phyloP scores from a whole-genome alignment of 83 land plant species.

The Diphasiastrum complanatum region DNA sequence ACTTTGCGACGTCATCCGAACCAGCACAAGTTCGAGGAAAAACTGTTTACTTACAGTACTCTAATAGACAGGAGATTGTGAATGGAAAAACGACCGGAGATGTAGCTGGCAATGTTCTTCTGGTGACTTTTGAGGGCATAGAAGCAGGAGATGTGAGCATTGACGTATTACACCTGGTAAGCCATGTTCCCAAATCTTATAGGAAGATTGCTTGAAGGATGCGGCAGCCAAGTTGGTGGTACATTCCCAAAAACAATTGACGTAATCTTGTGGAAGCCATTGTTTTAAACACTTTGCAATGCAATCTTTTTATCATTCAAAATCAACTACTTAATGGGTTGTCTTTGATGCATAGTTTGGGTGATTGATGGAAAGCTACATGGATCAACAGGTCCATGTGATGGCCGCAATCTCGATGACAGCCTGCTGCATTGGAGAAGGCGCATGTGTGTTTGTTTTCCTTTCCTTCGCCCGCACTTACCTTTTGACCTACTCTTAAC shows the following conservation, averaged over 20 bases:
- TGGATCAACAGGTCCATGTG: conserved; percentile 78
- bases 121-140: conserved; percentile 85
- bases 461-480: conserved; percentile 58
- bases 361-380: conserved; percentile 56
- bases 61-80: conserved; percentile 85
- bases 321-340: conserved; percentile 36
- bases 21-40: conserved; percentile 87
- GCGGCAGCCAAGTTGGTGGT: not conserved
- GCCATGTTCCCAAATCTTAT: conserved; percentile 31
- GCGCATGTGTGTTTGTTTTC: conserved; percentile 84
- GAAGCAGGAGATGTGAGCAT: conserved; percentile 90
- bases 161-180: conserved; percentile 88
- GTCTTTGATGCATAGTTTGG: conserved; percentile 45
- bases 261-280: too few relatives aligned
- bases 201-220: not conserved
- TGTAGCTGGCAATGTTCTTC: conserved; percentile 71
- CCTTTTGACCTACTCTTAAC: conserved; percentile 57
- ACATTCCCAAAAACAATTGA: too few relatives aligned
- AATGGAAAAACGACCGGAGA: conserved; percentile 77
- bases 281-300: not conserved
- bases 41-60: conserved; percentile 83
- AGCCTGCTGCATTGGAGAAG: conserved; percentile 68
- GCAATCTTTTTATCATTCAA: conserved; percentile 21
- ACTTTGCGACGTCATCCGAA: conserved; percentile 78
- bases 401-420: conserved; percentile 66